Evolutionary conservation across 2,329 filamentous ascomycete genomes (phyloP).

Genomic region (Ilyonectria mors-panacis): DNA sequence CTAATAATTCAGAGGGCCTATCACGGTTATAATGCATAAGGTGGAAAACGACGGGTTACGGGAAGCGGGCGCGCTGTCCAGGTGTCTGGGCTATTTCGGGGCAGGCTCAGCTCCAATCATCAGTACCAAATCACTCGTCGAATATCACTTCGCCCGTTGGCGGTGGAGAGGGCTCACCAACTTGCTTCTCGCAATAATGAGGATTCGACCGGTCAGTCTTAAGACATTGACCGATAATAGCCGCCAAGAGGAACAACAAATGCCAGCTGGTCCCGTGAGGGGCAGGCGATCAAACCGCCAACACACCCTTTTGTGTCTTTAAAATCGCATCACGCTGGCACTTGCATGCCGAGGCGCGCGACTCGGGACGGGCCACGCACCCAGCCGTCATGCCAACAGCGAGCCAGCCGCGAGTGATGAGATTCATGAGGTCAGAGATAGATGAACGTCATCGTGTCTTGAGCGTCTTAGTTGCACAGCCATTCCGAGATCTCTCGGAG

Average conservation of each 20-base stretch:
- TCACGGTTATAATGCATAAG: constrained; percentile 13
- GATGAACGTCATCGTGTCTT: constrained; percentile 21
- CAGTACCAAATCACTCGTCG: constrained; percentile 18
- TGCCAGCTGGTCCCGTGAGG: constrained; percentile 37
- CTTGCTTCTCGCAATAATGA: constrained; percentile 23
- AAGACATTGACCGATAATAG: constrained; percentile 35
- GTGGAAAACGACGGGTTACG: neutral
- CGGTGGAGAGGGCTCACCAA: constrained; percentile 26
- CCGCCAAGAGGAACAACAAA: constrained; percentile 34
- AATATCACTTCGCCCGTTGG: constrained; percentile 20
- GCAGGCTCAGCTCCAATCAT: constrained; percentile 6
- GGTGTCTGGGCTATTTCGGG: neutral
- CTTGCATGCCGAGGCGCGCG: constrained; percentile 33
- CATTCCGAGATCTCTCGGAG: constrained; percentile 9
- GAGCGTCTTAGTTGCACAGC: constrained; percentile 31
- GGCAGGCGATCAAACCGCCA: constrained; percentile 33
- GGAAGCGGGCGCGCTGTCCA: neutral
- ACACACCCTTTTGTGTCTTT: constrained; percentile 17
- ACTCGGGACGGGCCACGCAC: constrained; percentile 29
- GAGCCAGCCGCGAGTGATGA: constrained; percentile 5
- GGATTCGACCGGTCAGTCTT: constrained; percentile 35
- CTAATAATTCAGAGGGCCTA: constrained; percentile 14
- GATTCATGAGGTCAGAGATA: constrained; percentile 31
- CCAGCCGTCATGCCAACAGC: constrained; percentile 13
- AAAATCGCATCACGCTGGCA: constrained; percentile 18